Evolutionary conservation across 129 eudicot species (phyloP), one percentile per base, ranked within the genome.

Genomic region (Flaveria trinervia): DNA sequence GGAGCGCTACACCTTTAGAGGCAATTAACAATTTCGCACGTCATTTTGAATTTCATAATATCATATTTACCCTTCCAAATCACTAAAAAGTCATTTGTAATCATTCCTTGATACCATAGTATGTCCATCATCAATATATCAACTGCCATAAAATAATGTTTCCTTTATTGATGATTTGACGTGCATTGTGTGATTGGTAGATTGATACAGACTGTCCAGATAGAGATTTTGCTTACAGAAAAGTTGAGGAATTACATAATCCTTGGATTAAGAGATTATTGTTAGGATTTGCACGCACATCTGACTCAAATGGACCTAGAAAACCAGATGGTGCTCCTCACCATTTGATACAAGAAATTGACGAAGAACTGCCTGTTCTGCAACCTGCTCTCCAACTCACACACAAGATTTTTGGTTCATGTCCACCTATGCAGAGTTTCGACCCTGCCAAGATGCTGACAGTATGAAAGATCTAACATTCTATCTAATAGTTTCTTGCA

Each of bases 381-480:
- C 86, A 89, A 74, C 97, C 99, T 75, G 97, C 92, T 66, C 96
- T 94, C 60, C 89, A 83, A 76, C 92, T 91, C 46, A 94, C 99
- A 6, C 88, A 91, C 84, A 83, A 84, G 77, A 87, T 94, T 57
- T 94, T 94, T 49, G 99, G 99, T 2, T 91, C 99, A 18, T 94
- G 97, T 76, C 99, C 99, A 20, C 99, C 99, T 49, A 88, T 91
- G 99, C 96, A 84, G 72, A 93, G 96, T 66, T 94, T 94, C 75
- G 99, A 94, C 79, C 96, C 93, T 52, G 92, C 97, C 46, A 94
- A 91, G 79, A 87, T 94, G 92, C 93, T 94, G 36, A 91, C 97
- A 23, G 99, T 94, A 82, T 66, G 89, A 69, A 51, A 45, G 4
- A 44, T 54, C 61, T 55, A 81, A 69, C 50, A 14, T 30, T 44